Percentiles rank a stretch among this genome's conserved stretches.
phyloP scores from a whole-genome alignment of 1,139 yeast species.

The Barnettozyma hawaiiensis region DNA sequence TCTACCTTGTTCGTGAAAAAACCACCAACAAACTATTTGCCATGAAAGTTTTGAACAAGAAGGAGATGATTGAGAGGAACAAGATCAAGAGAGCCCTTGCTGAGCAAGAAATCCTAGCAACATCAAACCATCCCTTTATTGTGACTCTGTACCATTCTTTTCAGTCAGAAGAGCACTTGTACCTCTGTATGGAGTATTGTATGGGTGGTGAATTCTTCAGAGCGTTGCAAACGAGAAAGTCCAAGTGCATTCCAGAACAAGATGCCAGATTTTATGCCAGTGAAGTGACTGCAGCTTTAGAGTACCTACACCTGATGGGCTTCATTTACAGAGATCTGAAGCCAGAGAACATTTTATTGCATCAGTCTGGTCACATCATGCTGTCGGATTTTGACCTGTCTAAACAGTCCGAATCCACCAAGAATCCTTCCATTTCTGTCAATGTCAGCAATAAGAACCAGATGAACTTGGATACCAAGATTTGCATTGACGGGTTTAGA shows the following conservation, averaged over 20 bases:
- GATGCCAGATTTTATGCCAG: constrained; percentile 96
- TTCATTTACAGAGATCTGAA: constrained; percentile 91
- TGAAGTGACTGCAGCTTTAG: constrained; percentile 95
- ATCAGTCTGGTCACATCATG: constrained; percentile 97
- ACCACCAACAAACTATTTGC: constrained; percentile 73
- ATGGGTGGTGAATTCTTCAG: constrained; percentile 99
- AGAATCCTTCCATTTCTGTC: constrained; percentile 40
- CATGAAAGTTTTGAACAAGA: constrained; percentile 84
- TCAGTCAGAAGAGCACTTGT: constrained; percentile 89
- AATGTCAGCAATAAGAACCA: constrained; percentile 24
- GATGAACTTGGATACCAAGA: constrained; percentile 69
- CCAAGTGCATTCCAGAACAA: constrained; percentile 77
- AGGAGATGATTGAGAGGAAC: constrained; percentile 92
- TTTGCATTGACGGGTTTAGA: constrained; percentile 91
- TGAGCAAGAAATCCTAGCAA: constrained; percentile 93
- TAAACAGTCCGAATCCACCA: constrained; percentile 73
- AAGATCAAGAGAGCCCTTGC: constrained; percentile 92
- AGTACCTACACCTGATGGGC: constrained; percentile 93
- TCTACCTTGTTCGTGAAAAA: constrained; percentile 83
- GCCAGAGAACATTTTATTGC: constrained; percentile 89
- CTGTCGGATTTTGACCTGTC: constrained; percentile 93
- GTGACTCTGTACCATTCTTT: constrained; percentile 95
- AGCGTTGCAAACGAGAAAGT: constrained; percentile 86
- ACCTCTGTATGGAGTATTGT: constrained; percentile 96
- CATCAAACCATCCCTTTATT: constrained; percentile 94